Conservation (phyloP, 1,139 yeast genomes). For the Debaryomycetaceae sp. region DNA sequence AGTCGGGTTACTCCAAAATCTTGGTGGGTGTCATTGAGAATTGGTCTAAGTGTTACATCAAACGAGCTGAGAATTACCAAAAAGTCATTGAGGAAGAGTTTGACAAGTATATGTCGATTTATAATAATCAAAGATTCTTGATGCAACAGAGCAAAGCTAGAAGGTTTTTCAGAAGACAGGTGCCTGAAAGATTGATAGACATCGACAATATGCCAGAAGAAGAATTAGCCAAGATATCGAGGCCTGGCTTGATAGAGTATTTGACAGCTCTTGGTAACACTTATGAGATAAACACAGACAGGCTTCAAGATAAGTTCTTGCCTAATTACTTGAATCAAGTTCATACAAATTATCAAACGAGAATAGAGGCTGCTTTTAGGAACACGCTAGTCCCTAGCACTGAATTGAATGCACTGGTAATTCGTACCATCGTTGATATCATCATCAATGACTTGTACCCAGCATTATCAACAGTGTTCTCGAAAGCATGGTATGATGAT, state of each 20-base stretch:
- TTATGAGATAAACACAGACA: slow-evolving; percentile 83
- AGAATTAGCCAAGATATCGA: slow-evolving; percentile 51
- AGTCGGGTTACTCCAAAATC: slow-evolving; percentile 78
- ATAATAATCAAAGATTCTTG: slow-evolving; percentile 38
- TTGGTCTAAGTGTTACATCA: slow-evolving; percentile 60
- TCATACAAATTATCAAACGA: slow-evolving; percentile 56
- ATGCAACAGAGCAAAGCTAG: slow-evolving; percentile 41
- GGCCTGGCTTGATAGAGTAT: slow-evolving; percentile 80
- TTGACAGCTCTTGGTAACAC: slow-evolving; percentile 77
- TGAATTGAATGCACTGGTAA: slow-evolving; percentile 67
- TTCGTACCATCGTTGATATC: slow-evolving; percentile 60
- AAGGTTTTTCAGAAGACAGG: slow-evolving; percentile 39
- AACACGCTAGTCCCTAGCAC: slow-evolving; percentile 73
- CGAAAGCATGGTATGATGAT: slow-evolving; percentile 45
- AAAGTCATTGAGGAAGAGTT: slow-evolving; percentile 56
- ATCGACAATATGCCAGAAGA: slow-evolving; percentile 44
- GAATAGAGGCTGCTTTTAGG: slow-evolving; percentile 56
- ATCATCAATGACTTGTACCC: slow-evolving; percentile 65
- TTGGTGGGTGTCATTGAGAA: slow-evolving; percentile 79
- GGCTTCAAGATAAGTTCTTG: slow-evolving; percentile 71
- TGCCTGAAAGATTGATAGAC: slow-evolving; percentile 22
- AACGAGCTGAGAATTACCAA: slow-evolving; percentile 62
- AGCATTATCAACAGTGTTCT: slow-evolving; percentile 38
- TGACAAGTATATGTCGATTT: slow-evolving; percentile 41
- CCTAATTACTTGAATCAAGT: slow-evolving; percentile 64